Percentiles rank a stretch among this genome's conserved stretches.
Evolutionary conservation across 768 basidiomycete species (phyloP).

Genomic region (Macrolepiota albuminosa): DNA sequence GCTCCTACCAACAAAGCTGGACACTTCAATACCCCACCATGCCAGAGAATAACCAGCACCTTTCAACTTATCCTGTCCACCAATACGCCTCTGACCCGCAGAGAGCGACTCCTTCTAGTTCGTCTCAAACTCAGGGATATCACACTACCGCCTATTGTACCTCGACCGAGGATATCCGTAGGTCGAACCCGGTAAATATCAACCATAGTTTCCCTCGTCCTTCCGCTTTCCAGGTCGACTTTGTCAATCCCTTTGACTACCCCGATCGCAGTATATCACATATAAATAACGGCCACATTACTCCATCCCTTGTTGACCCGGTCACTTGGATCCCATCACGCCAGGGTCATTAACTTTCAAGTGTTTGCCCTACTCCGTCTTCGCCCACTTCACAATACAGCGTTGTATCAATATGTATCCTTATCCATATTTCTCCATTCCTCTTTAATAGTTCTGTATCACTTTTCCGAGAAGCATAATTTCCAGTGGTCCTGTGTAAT

Average conservation of each 20-base stretch:
- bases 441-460: conserved; percentile 4
- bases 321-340: conserved; percentile 12
- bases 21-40: neutral
- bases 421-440: conserved; percentile 9
- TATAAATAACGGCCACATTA: neutral
- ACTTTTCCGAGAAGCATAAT: conserved; percentile 1
- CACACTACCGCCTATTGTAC: neutral
- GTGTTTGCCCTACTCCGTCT: neutral
- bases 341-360: neutral
- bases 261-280: neutral
- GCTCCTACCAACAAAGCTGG: conserved; percentile 2
- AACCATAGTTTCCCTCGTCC: conserved; percentile 1
- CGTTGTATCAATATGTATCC: conserved; percentile 13
- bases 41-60: neutral
- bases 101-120: neutral
- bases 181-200: neutral
- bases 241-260: conserved; percentile 6
- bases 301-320: conserved; percentile 6
- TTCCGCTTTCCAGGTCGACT: conserved; percentile 4
- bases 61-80: neutral
- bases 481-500: neutral
- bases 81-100: conserved; percentile 1
- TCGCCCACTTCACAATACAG: neutral
- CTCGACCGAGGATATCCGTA: neutral
- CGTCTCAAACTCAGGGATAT: conserved; percentile 3